These are phyloP conservation scores for Penicillium palitans DNA, from an alignment of 2,329 filamentous ascomycete species.

Conservation along the genomic window DNA sequence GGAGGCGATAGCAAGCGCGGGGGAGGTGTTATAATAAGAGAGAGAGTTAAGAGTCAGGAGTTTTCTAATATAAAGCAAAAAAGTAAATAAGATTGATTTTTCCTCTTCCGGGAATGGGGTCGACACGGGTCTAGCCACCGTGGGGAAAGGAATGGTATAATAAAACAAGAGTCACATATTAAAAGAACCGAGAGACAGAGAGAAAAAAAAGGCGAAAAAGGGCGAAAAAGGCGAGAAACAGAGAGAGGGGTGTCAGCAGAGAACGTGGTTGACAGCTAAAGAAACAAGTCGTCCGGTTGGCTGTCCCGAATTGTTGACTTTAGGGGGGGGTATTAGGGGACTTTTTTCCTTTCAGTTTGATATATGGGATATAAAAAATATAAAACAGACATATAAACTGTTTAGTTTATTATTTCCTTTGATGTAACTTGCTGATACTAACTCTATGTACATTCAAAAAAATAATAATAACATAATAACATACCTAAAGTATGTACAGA, in stretches of 20 bases:
- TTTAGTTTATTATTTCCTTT: background rate
- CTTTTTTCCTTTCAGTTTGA: background rate
- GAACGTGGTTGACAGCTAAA: constrained; percentile 14
- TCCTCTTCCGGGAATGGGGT: constrained; percentile 6
- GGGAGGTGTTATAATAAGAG: constrained; percentile 17
- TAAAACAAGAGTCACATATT: background rate
- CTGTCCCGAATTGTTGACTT: constrained; percentile 3
- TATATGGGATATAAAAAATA: background rate
- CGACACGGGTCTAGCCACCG: constrained; percentile 13
- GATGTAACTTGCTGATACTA: too few relatives aligned
- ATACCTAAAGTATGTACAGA: background rate
- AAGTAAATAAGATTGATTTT: constrained; percentile 11
- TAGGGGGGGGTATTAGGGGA: background rate
- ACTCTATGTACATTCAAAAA: background rate
- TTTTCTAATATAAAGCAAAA: background rate
- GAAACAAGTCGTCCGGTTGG: background rate
- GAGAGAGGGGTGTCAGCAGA: constrained; percentile 6
- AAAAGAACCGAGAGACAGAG: background rate
- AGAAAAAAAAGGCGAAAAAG: background rate
- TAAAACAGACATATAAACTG: background rate
- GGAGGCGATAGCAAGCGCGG: constrained; percentile 20
- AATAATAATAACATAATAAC: background rate
- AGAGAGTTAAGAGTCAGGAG: constrained; percentile 1
- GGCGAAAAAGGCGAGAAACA: background rate
- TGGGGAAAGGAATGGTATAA: constrained; percentile 10